These are phyloP conservation scores for Chlorella sp. DNA, from an alignment of 139 green algal genomes.

Conservation along the genomic window DNA sequence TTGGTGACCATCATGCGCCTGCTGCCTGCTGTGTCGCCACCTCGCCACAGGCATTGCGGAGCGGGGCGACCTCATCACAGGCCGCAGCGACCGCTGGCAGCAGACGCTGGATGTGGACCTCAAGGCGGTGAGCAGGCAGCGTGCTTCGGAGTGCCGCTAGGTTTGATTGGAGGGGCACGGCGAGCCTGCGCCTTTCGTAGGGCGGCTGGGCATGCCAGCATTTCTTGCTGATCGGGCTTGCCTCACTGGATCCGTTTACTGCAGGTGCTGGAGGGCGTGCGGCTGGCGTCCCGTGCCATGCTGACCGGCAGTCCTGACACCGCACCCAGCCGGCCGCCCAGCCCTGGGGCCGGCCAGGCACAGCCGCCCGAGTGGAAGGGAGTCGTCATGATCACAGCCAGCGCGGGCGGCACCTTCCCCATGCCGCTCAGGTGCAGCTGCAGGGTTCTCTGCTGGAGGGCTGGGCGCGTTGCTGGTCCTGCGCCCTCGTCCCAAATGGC, in stretches of 20 bases:
- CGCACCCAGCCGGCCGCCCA: no score
- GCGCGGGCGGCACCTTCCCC: constrained; percentile 77
- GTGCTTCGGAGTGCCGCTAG: no score
- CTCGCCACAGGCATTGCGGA: constrained; percentile 21
- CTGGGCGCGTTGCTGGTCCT: no score
- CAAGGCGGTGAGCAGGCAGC: constrained; percentile 42
- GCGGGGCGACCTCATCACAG: constrained; percentile 41
- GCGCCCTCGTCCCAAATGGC: background rate
- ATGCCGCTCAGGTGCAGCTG: constrained; percentile 52
- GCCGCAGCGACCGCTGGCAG: constrained; percentile 54
- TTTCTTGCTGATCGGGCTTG: no score
- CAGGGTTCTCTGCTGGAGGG: background rate
- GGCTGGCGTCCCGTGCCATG: constrained; percentile 45
- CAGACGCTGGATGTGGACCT: constrained; percentile 77
- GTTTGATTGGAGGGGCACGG: no score
- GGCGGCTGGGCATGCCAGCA: no score
- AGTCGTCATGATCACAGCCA: constrained; percentile 70
- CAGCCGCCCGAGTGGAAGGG: background rate
- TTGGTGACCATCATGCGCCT: background rate
- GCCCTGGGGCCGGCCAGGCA: background rate
- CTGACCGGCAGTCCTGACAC: background rate
- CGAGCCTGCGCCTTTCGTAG: no score
- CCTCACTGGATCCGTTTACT: no score
- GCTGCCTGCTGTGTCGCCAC: no score
- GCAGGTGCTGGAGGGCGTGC: constrained; percentile 43